Conservation (phyloP, 441 rosid species). For the Aleurites moluccanus region DNA sequence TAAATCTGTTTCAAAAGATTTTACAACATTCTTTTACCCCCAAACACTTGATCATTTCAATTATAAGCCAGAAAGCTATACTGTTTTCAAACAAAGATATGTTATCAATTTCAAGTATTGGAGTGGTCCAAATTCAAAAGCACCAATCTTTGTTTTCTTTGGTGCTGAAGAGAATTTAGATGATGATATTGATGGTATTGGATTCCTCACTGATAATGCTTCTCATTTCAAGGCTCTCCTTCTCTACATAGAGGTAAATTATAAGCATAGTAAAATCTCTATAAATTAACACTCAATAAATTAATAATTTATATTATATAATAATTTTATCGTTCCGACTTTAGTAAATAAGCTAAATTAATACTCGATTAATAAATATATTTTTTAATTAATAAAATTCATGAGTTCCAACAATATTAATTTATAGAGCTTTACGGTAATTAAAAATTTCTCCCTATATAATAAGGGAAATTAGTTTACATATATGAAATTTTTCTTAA, state of each 20-base stretch:
- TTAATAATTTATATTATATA: too few relatives aligned
- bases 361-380: too few relatives aligned
- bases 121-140: constrained; percentile 50
- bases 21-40: constrained; percentile 37
- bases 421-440: too few relatives aligned
- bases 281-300: too few relatives aligned
- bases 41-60: constrained; percentile 77
- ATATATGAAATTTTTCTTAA: too few relatives aligned
- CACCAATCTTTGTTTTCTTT: constrained; percentile 61
- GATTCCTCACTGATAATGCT: constrained; percentile 56
- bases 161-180: constrained; percentile 56
- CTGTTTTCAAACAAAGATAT: constrained; percentile 59
- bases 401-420: too few relatives aligned
- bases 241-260: constrained; percentile 74
- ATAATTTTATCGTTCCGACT: too few relatives aligned
- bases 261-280: too few relatives aligned
- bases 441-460: too few relatives aligned
- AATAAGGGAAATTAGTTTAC: too few relatives aligned
- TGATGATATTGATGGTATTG: constrained; percentile 18
- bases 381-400: too few relatives aligned
- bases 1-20: constrained; percentile 25
- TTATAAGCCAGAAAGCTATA: constrained; percentile 59
- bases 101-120: constrained; percentile 50
- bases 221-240: constrained; percentile 51
- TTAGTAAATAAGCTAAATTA: too few relatives aligned